phyloP scores from a whole-genome alignment of 768 basidiomycete genomes.

The Phaeolepiota aurea region DNA sequence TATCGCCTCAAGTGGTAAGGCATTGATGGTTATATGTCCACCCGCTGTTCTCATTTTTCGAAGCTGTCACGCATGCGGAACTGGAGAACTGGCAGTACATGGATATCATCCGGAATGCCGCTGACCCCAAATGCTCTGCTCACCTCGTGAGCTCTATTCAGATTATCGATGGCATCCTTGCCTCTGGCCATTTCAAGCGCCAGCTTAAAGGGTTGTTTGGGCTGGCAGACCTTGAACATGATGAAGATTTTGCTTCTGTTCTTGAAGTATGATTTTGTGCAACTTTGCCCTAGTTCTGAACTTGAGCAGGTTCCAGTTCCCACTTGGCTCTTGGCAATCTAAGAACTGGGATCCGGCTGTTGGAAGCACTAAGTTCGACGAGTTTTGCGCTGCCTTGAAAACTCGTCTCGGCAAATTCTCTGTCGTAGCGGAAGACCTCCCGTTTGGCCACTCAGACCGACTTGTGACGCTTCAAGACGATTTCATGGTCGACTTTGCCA shows the following conservation, averaged over 20 bases:
- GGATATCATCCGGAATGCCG: slow-evolving; percentile 68
- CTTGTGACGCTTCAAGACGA: slow-evolving; percentile 38
- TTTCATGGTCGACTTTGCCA: slow-evolving; percentile 44
- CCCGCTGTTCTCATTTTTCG: background rate
- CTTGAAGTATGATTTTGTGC: slow-evolving; percentile 42
- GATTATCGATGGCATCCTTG: slow-evolving; percentile 56
- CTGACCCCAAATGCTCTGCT: slow-evolving; percentile 52
- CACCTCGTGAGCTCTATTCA: slow-evolving; percentile 50
- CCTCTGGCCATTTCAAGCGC: slow-evolving; percentile 32
- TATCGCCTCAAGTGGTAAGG: slow-evolving; percentile 77
- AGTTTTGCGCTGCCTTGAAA: slow-evolving; percentile 56
- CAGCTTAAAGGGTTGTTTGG: slow-evolving; percentile 74
- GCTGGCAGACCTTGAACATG: slow-evolving; percentile 53
- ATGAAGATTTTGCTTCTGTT: slow-evolving; percentile 72
- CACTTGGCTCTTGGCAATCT: slow-evolving; percentile 71
- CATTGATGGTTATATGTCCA: background rate
- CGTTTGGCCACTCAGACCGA: slow-evolving; percentile 39
- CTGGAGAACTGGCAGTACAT: slow-evolving; percentile 84
- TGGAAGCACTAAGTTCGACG: slow-evolving; percentile 52
- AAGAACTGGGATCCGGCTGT: slow-evolving; percentile 82
- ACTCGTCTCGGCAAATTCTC: slow-evolving; percentile 28
- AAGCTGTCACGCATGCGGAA: slow-evolving; percentile 80
- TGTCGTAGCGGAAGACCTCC: slow-evolving; percentile 23
- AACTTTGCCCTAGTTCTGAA: slow-evolving; percentile 3
- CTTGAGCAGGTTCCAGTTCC: slow-evolving; percentile 25